These are phyloP conservation scores for Phytophthora ramorum DNA, from an alignment of 352 stramenopile species.

Conservation along the genomic window DNA sequence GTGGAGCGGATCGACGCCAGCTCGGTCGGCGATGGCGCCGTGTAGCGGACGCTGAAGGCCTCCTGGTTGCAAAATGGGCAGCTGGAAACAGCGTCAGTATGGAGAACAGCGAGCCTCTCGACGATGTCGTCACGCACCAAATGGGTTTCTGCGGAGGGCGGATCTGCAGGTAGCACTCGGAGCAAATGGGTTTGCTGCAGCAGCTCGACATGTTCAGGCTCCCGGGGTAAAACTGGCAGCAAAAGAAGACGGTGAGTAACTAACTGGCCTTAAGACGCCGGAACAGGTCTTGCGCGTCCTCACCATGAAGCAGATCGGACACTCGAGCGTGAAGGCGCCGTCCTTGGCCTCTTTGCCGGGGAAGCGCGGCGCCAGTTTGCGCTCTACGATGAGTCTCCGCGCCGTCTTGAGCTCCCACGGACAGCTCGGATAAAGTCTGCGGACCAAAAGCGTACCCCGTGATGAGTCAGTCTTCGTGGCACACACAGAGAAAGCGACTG, in stretches of 20 bases:
- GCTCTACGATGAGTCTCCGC: constrained; percentile 70
- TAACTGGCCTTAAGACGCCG: background rate
- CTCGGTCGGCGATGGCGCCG: constrained; percentile 50
- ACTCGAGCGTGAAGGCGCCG: constrained; percentile 73
- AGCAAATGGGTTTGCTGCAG: constrained; percentile 80
- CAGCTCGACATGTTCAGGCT: constrained; percentile 67
- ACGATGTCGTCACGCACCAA: constrained; percentile 35
- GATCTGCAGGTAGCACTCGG: constrained; percentile 75
- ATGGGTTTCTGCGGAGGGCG: constrained; percentile 58
- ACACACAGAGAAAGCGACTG: background rate
- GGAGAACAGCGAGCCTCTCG: background rate
- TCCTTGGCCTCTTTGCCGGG: constrained; percentile 66
- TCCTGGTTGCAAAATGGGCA: constrained; percentile 87
- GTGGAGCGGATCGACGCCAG: constrained; percentile 52
- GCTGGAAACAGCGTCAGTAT: constrained; percentile 31
- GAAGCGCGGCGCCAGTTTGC: constrained; percentile 80
- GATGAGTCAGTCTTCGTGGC: background rate
- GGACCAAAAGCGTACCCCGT: background rate
- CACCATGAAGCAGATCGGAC: constrained; percentile 88
- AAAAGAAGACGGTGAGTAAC: background rate
- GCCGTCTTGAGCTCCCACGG: constrained; percentile 76
- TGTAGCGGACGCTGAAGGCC: constrained; percentile 63
- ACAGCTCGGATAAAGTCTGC: constrained; percentile 79
- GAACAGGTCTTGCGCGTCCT: constrained; percentile 2
- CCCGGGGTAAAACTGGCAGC: constrained; percentile 59